Evolutionary conservation across 495 filamentous ascomycete genomes (phyloP).

Genomic region (Podospora conica): DNA sequence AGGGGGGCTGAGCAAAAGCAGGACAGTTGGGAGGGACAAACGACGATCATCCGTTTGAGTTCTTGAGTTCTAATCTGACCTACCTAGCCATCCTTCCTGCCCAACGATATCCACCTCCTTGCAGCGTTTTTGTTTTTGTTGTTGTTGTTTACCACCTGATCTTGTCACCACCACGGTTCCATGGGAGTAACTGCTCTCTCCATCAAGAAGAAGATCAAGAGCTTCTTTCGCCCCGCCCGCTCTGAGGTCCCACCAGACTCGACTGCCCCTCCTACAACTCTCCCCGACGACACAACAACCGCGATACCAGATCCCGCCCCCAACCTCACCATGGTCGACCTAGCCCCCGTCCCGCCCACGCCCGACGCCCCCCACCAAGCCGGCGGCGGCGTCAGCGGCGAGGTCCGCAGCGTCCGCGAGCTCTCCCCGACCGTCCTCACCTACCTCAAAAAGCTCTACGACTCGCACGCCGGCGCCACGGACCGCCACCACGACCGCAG

Average conservation of each 20-base stretch:
- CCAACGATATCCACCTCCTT: not conserved
- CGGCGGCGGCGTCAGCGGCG: slow-evolving; percentile 30
- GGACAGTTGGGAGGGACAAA: not conserved
- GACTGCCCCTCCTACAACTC: not conserved
- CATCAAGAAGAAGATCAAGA: not conserved
- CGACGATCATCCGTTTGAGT: not conserved
- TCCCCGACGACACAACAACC: not conserved
- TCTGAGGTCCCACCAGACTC: not conserved
- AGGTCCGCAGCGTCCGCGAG: slow-evolving; percentile 24
- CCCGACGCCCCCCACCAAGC: slow-evolving; percentile 29
- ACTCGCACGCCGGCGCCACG: slow-evolving; percentile 22
- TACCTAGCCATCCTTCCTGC: not conserved
- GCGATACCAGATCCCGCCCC: not conserved
- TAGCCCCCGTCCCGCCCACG: slow-evolving; percentile 3
- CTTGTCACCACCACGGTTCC: not conserved
- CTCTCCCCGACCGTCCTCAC: slow-evolving; percentile 26
- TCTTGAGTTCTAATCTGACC: not conserved
- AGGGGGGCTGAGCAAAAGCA: not conserved
- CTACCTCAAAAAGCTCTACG: slow-evolving; percentile 37
- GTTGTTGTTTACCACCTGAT: not conserved
- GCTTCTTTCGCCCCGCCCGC: not conserved
- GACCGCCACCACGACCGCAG: slow-evolving; percentile 14
- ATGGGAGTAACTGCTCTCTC: not conserved
- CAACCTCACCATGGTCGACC: slow-evolving; percentile 9
- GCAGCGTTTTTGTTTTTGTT: no score